These are phyloP conservation scores for Neurospora sp. DNA, from an alignment of 495 filamentous ascomycete genomes.

Conservation along the genomic window DNA sequence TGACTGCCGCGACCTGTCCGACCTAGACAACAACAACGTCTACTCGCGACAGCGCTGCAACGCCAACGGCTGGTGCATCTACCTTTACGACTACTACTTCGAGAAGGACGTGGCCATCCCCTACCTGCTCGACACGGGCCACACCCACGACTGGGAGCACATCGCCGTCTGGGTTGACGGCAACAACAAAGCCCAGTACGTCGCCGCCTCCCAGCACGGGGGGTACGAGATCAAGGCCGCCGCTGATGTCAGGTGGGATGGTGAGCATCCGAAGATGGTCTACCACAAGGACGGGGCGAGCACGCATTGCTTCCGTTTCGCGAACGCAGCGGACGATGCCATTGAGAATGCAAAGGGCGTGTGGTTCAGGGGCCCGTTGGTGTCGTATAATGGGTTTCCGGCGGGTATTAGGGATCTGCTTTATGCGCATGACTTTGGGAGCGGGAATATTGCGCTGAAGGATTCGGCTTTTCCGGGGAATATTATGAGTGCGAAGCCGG, in stretches of 20 bases:
- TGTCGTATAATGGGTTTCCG: slow-evolving; percentile 31
- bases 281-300: slow-evolving; percentile 35
- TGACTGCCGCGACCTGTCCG: slow-evolving; percentile 30
- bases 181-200: slow-evolving; percentile 20
- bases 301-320: slow-evolving; percentile 36
- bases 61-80: slow-evolving; percentile 31
- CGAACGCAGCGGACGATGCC: slow-evolving; percentile 24
- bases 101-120: slow-evolving; percentile 34
- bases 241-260: slow-evolving; percentile 28
- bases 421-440: slow-evolving; percentile 23
- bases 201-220: slow-evolving; percentile 31
- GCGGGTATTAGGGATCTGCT: slow-evolving; percentile 14
- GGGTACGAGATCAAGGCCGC: slow-evolving; percentile 24
- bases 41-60: slow-evolving; percentile 37
- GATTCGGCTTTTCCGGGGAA: slow-evolving; percentile 23
- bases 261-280: slow-evolving; percentile 33
- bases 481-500: slow-evolving; percentile 21
- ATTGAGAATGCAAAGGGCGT: slow-evolving; percentile 31
- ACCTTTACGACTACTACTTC: slow-evolving; percentile 40
- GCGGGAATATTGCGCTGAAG: slow-evolving; percentile 27
- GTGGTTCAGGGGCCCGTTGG: slow-evolving; percentile 31
- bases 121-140: slow-evolving; percentile 25
- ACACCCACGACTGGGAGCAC: slow-evolving; percentile 41
- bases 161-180: slow-evolving; percentile 30
- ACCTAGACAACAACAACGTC: slow-evolving; percentile 36